phyloP scores from a whole-genome alignment of 257 asterid genomes.

The Solanum peruvianum region DNA sequence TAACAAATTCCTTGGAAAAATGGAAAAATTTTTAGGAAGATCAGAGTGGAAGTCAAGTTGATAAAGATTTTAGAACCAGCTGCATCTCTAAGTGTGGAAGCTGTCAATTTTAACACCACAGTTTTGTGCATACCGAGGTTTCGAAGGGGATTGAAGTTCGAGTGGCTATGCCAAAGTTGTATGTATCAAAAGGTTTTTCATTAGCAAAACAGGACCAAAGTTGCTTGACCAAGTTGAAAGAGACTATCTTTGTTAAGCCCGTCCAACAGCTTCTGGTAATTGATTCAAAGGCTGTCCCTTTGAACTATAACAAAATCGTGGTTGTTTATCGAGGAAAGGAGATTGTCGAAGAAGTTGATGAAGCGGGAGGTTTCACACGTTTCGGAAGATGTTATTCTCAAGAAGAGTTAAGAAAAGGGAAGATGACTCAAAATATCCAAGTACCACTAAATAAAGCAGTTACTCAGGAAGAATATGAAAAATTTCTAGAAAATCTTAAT shows the following conservation, averaged over 20 bases:
- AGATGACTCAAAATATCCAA: neutral
- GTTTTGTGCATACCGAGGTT: neutral
- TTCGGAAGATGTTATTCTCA: neutral
- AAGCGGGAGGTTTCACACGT: neutral
- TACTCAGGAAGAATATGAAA: neutral
- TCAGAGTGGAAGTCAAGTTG: neutral
- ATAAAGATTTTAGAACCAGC: neutral
- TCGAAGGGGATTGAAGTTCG: too few relatives aligned
- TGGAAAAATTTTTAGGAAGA: too few relatives aligned
- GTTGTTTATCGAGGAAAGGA: neutral
- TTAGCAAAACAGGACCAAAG: too few relatives aligned
- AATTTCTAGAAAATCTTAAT: too few relatives aligned
- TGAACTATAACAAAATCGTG: too few relatives aligned
- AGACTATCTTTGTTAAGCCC: too few relatives aligned
- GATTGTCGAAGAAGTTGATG: neutral
- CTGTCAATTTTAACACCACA: neutral
- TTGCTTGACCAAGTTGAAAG: too few relatives aligned
- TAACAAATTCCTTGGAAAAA: neutral
- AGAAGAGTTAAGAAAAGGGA: neutral
- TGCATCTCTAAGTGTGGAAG: neutral
- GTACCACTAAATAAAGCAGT: neutral
- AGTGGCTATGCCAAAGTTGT: too few relatives aligned
- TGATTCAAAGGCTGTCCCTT: too few relatives aligned
- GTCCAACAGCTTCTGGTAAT: too few relatives aligned
- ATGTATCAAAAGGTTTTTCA: too few relatives aligned